Conservation (phyloP, 2,329 filamentous ascomycete genomes). For the Fusarium proliferatum region DNA sequence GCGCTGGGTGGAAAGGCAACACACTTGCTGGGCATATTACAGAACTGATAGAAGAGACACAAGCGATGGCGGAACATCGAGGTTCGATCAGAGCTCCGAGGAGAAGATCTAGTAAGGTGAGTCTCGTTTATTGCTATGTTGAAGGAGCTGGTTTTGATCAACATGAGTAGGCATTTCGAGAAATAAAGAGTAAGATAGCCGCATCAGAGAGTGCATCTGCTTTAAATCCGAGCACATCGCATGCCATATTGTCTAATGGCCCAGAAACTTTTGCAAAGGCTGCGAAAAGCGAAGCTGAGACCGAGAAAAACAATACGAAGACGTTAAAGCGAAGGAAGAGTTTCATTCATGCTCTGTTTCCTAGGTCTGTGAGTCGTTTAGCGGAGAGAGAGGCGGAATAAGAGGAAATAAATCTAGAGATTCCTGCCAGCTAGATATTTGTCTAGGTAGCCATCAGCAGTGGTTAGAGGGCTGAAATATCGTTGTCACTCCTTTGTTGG, state of each 20-base stretch:
- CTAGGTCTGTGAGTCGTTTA: conserved; percentile 17
- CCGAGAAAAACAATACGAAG: conserved; percentile 10
- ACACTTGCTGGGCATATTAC: conserved; percentile 74
- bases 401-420: background rate
- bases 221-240: background rate
- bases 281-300: background rate
- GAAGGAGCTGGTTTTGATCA: background rate
- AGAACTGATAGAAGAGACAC: conserved; percentile 18
- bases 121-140: background rate
- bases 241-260: background rate
- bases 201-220: background rate
- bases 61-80: conserved; percentile 3
- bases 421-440: background rate
- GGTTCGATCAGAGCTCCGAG: conserved; percentile 16
- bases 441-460: background rate
- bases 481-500: background rate
- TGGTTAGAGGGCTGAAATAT: background rate
- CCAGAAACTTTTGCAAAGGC: background rate
- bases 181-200: background rate
- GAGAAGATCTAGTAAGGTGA: conserved; percentile 34
- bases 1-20: conserved; percentile 75
- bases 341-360: conserved; percentile 59
- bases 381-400: background rate
- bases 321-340: conserved; percentile 56
- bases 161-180: conserved; percentile 15